phyloP scores from a whole-genome alignment of 2,329 filamentous ascomycete species.

The Colletotrichum sp. region DNA sequence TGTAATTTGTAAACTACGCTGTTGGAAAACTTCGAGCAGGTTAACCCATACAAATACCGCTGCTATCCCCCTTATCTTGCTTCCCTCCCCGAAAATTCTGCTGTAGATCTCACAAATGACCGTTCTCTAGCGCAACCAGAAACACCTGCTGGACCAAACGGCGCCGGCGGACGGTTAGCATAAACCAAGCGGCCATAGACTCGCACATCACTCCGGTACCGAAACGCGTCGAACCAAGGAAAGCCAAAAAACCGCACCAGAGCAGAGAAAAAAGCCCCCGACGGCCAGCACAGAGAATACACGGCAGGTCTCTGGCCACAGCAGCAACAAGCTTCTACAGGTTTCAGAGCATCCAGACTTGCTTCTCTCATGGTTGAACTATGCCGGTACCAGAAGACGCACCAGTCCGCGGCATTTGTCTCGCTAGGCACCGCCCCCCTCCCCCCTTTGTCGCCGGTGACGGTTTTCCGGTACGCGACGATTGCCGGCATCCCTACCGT shows the following conservation, averaged over 20 bases:
- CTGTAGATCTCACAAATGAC: not conserved
- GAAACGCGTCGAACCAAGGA: not conserved
- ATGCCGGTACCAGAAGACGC: not conserved
- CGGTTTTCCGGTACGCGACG: not conserved
- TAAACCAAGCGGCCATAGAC: not conserved
- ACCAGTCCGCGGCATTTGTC: not conserved
- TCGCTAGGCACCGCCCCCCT: not conserved
- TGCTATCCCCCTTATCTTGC: not conserved
- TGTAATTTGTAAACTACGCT: not conserved
- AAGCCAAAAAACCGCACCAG: not conserved
- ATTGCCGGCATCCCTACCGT: not conserved
- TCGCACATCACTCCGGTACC: not conserved
- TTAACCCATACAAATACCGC: not conserved
- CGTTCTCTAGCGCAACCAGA: not conserved
- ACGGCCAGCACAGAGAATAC: not conserved
- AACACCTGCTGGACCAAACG: not conserved
- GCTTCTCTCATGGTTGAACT: not conserved
- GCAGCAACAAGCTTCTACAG: not conserved
- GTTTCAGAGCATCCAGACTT: not conserved
- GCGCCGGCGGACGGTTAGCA: not conserved
- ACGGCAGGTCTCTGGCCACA: not conserved
- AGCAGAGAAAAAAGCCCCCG: not conserved
- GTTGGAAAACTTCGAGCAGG: not conserved
- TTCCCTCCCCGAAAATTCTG: not conserved
- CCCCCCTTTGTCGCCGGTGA: not conserved